These are phyloP conservation scores for Meripilus lineatus DNA, from an alignment of 1,284 basidiomycete genomes.

Conservation along the genomic window DNA sequence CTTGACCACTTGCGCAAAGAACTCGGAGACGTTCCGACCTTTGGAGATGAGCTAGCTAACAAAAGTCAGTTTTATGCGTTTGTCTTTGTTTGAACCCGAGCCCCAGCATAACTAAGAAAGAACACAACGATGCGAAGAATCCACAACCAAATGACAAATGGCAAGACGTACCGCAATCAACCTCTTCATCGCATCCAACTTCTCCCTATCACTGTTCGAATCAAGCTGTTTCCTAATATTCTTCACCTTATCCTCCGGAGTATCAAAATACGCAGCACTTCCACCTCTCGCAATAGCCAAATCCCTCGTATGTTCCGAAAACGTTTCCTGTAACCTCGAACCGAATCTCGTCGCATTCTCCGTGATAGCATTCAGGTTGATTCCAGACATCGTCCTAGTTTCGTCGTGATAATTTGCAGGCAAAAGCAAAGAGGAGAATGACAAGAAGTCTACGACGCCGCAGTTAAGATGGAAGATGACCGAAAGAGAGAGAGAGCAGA, in stretches of 20 bases:
- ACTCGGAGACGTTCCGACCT: slow-evolving; percentile 85
- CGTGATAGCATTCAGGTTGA: slow-evolving; percentile 64
- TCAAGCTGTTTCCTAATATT: slow-evolving; percentile 84
- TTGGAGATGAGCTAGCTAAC: slow-evolving; percentile 94
- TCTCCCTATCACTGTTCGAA: slow-evolving; percentile 81
- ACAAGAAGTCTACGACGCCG: too few relatives aligned
- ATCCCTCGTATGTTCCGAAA: slow-evolving; percentile 76
- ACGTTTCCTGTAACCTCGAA: slow-evolving; percentile 72
- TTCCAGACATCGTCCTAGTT: slow-evolving; percentile 34
- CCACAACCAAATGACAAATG: neutral
- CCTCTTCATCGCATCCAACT: slow-evolving; percentile 90
- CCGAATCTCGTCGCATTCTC: slow-evolving; percentile 79
- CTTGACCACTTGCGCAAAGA: slow-evolving; percentile 93
- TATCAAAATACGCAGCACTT: slow-evolving; percentile 60
- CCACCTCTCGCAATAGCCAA: slow-evolving; percentile 51
- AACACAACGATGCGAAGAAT: slow-evolving; percentile 6
- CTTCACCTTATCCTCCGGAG: slow-evolving; percentile 66
- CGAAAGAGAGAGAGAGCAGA: neutral
- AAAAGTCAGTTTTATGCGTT: too few relatives aligned
- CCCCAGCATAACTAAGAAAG: neutral
- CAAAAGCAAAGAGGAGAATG: neutral
- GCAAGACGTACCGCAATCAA: slow-evolving; percentile 73
- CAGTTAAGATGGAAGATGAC: neutral
- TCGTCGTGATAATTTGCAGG: too few relatives aligned
- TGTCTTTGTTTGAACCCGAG: slow-evolving; percentile 5